phyloP scores from a whole-genome alignment of 768 basidiomycete species.

The Leucocoprinus sp. region DNA sequence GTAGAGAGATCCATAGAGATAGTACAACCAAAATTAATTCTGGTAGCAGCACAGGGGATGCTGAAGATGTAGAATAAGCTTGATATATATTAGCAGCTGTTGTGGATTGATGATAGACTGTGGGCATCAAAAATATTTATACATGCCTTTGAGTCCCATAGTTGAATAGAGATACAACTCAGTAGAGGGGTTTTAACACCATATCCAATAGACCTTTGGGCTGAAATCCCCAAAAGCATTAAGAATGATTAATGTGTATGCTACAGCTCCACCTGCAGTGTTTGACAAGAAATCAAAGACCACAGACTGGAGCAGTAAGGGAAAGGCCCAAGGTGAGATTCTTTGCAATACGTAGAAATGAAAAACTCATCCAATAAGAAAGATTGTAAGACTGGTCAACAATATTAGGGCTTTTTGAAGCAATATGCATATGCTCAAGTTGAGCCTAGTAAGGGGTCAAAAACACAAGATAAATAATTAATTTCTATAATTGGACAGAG shows the following conservation, averaged over 20 bases:
- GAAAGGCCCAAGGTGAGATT: constrained; percentile 10
- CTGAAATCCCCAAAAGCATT: constrained; percentile 10
- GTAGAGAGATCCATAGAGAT: constrained; percentile 11
- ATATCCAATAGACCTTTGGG: constrained; percentile 10
- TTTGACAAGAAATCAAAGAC: constrained; percentile 10
- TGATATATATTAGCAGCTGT: constrained; percentile 3
- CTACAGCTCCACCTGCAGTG: constrained; percentile 7
- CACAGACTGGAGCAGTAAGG: constrained; percentile 10
- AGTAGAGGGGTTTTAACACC: no score
- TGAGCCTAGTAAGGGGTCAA: neutral
- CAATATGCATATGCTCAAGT: no score
- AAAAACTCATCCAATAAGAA: constrained; percentile 4
- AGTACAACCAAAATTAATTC: constrained; percentile 6
- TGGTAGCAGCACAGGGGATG: neutral
- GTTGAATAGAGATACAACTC: no score
- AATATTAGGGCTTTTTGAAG: no score
- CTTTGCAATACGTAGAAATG: constrained; percentile 10
- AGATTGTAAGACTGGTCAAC: neutral
- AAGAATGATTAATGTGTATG: constrained; percentile 14
- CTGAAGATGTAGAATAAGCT: constrained; percentile 6
- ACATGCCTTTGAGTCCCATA: constrained; percentile 3
- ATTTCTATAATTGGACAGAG: no score
- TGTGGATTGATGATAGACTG: no score
- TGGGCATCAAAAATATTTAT: no score
- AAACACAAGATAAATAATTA: no score